Conservation (phyloP, 2,329 filamentous ascomycete genomes). For the Fusarium sp. region DNA sequence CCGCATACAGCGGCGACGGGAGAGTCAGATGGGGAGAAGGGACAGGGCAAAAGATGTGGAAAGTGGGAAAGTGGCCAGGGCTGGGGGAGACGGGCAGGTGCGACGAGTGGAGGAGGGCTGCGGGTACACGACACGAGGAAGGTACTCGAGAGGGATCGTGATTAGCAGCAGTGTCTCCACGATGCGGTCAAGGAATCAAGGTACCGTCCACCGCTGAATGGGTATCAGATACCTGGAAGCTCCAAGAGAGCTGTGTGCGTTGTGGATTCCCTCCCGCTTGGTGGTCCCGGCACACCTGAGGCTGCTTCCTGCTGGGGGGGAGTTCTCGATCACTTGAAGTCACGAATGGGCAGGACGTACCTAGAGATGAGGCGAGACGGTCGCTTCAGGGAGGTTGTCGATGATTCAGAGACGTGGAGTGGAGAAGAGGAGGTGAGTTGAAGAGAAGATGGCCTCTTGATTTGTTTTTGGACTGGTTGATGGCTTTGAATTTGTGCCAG, state of each 20-base stretch:
- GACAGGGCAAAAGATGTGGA: slow-evolving; percentile 41
- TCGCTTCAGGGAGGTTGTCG: not conserved
- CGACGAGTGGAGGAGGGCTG: slow-evolving; percentile 30
- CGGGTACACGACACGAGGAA: slow-evolving; percentile 34
- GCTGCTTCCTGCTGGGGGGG: slow-evolving; percentile 28
- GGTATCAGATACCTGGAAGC: slow-evolving; percentile 30
- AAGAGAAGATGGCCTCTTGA: not conserved
- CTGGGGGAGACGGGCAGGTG: slow-evolving; percentile 38
- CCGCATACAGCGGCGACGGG: too few relatives aligned
- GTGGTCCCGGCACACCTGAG: slow-evolving; percentile 33
- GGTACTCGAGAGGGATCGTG: slow-evolving; percentile 23
- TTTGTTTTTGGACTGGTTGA: not conserved
- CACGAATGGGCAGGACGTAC: slow-evolving; percentile 19
- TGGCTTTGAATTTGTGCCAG: slow-evolving; percentile 42
- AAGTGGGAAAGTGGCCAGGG: slow-evolving; percentile 46
- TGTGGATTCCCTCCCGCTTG: slow-evolving; percentile 33
- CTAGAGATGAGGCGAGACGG: slow-evolving; percentile 23
- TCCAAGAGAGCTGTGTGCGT: slow-evolving; percentile 30
- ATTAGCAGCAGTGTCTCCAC: slow-evolving; percentile 9
- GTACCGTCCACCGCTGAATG: slow-evolving; percentile 13
- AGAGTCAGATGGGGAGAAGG: too few relatives aligned
- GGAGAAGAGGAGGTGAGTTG: not conserved
- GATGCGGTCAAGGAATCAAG: not conserved
- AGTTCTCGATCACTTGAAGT: slow-evolving; percentile 15
- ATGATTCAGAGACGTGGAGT: not conserved